Evolutionary conservation across 306 rosid species (phyloP).

Genomic region (Gleditsia sinensis): DNA sequence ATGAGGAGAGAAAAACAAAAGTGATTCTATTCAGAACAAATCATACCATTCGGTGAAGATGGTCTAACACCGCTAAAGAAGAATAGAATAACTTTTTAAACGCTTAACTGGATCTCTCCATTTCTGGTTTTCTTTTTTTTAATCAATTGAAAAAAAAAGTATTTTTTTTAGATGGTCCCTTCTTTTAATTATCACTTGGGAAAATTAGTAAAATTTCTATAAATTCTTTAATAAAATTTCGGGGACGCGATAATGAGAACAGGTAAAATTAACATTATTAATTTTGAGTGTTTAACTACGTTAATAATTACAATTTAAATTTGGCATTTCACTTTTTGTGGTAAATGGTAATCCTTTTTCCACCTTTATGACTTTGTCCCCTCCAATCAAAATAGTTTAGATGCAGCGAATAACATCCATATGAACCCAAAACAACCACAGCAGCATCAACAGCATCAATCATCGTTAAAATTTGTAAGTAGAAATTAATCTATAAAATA

Average conservation of each 20-base stretch:
- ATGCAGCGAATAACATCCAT: no score
- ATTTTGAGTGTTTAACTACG: no score
- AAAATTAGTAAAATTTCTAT: no score
- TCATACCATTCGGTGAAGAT: conserved; percentile 15
- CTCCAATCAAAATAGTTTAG: not conserved
- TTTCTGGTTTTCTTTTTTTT: not conserved
- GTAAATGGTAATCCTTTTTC: not conserved
- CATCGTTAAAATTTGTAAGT: no score
- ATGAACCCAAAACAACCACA: no score
- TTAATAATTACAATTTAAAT: no score
- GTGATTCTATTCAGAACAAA: not conserved
- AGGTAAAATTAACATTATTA: no score
- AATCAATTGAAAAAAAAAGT: no score
- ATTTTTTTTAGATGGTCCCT: not conserved
- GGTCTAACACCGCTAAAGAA: not conserved
- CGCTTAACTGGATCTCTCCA: not conserved
- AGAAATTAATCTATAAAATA: no score
- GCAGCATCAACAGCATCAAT: no score
- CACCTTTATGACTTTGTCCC: not conserved
- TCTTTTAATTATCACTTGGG: not conserved
- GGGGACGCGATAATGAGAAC: no score
- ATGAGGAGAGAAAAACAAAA: not conserved
- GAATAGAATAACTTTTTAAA: not conserved
- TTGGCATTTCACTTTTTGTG: not conserved
- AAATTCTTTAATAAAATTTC: no score